phyloP scores from a whole-genome alignment of 108 stramenopile genomes.

The Cylindrotheca fusiformis region DNA sequence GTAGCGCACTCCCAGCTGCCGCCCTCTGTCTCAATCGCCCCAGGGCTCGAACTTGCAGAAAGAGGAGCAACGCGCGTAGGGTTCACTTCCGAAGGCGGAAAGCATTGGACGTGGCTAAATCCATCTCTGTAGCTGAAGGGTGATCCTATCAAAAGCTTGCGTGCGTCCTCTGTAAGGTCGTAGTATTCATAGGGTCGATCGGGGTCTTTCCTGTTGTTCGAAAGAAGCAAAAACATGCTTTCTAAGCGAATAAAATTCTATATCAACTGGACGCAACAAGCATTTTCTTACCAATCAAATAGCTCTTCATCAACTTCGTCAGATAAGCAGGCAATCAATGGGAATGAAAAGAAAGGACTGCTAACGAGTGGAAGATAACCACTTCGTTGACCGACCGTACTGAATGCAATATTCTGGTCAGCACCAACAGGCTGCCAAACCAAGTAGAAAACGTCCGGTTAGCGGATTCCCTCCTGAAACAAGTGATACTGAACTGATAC shows the following conservation, averaged over 20 bases:
- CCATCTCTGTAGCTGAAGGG: background rate
- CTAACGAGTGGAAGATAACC: constrained; percentile 73
- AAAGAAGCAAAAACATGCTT: background rate
- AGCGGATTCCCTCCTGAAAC: background rate
- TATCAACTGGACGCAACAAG: background rate
- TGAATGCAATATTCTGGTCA: constrained; percentile 64
- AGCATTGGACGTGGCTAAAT: background rate
- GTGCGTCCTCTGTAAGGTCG: constrained; percentile 74
- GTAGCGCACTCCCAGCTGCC: no score
- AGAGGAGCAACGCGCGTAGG: no score
- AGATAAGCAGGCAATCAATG: constrained; percentile 66
- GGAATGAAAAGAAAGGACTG: constrained; percentile 62
- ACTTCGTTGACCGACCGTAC: constrained; percentile 36
- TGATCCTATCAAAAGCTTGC: constrained; percentile 27
- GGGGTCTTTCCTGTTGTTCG: constrained; percentile 42
- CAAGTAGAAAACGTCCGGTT: background rate
- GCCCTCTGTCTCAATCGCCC: no score
- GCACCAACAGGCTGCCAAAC: constrained; percentile 19
- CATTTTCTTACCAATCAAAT: constrained; percentile 50
- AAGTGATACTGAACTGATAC: background rate
- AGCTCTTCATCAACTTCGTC: constrained; percentile 61
- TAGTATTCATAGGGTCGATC: constrained; percentile 59
- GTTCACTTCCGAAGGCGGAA: no score
- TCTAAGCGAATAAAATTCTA: background rate
- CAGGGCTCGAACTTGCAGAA: no score